phyloP scores from a whole-genome alignment of 306 rosid genomes.

The Cucurbita argyrosperma region DNA sequence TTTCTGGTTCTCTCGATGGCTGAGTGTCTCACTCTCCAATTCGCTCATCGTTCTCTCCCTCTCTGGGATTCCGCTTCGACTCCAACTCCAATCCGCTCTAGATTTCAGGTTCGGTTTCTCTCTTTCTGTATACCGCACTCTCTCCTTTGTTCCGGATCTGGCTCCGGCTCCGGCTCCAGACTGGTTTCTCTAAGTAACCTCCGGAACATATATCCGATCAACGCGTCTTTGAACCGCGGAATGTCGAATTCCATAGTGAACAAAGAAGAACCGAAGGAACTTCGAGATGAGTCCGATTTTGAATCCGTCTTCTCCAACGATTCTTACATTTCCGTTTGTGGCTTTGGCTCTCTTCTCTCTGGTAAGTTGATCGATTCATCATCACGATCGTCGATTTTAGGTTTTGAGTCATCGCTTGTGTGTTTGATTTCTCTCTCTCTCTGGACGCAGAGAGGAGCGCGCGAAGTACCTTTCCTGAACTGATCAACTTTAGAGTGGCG shows the following conservation, averaged over 20 bases:
- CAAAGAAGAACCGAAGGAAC: conserved; percentile 18
- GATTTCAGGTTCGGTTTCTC: not conserved
- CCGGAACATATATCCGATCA: conserved; percentile 11
- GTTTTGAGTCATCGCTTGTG: not conserved
- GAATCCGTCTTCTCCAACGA: conserved; percentile 28
- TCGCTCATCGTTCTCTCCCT: not conserved
- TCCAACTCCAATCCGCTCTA: conserved; percentile 1
- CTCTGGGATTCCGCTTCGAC: conserved; percentile 14
- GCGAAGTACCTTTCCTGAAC: conserved; percentile 76
- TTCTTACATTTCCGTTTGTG: conserved; percentile 60
- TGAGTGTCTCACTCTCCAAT: not conserved
- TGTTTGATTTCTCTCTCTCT: not conserved
- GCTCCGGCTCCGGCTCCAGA: not conserved
- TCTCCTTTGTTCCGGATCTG: not conserved
- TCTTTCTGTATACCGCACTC: not conserved
- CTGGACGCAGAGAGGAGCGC: conserved; percentile 57
- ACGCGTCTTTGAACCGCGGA: conserved; percentile 18
- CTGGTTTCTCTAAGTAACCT: not conserved
- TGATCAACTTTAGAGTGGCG: conserved; percentile 56
- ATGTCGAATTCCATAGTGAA: conserved; percentile 6
- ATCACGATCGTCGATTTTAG: not conserved
- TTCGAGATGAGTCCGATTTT: conserved; percentile 37
- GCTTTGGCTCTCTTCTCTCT: conserved; percentile 92
- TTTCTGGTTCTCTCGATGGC: not conserved
- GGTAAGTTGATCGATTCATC: conserved; percentile 27